Evolutionary conservation across 2,329 filamentous ascomycete species (phyloP).

Genomic region (Cytospora piceicola): DNA sequence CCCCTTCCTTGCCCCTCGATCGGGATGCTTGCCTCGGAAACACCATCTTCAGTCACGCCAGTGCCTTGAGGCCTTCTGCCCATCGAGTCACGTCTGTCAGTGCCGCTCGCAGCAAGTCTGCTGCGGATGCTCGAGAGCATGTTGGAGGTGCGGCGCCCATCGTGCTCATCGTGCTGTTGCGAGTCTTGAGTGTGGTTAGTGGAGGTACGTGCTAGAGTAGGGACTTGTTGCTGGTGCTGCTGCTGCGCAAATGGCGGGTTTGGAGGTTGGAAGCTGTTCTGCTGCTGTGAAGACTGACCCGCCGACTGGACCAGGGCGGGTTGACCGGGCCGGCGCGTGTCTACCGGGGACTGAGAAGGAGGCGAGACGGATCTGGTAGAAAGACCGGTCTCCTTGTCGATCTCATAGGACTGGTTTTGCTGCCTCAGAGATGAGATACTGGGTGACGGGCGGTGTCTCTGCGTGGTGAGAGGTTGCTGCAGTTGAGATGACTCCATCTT

Average conservation of each 20-base stretch:
- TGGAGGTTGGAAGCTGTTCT: slow-evolving; percentile 31
- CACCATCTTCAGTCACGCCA: slow-evolving; percentile 43
- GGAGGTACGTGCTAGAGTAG: slow-evolving; percentile 25
- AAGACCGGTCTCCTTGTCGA: slow-evolving; percentile 57
- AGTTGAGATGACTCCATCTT: slow-evolving; percentile 60
- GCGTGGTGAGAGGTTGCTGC: slow-evolving; percentile 51
- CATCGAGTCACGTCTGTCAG: slow-evolving; percentile 40
- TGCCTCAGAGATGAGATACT: slow-evolving; percentile 35
- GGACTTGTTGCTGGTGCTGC: slow-evolving; percentile 27
- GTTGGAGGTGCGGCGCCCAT: slow-evolving; percentile 45
- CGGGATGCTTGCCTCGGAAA: slow-evolving; percentile 47
- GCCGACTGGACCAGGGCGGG: slow-evolving; percentile 19
- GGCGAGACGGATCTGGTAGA: slow-evolving; percentile 30
- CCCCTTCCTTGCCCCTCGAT: slow-evolving; percentile 46
- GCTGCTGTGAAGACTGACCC: slow-evolving; percentile 23
- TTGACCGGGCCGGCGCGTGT: slow-evolving; percentile 31
- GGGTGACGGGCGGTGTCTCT: slow-evolving; percentile 42
- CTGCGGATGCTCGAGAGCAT: slow-evolving; percentile 58
- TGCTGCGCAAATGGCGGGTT: slow-evolving; percentile 30
- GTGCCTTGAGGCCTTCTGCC: slow-evolving; percentile 31
- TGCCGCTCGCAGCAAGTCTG: slow-evolving; percentile 43
- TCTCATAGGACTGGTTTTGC: slow-evolving; percentile 44
- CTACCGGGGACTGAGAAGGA: slow-evolving; percentile 30
- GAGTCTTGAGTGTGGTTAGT: slow-evolving; percentile 32
- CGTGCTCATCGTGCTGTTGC: slow-evolving; percentile 41